Evolutionary conservation across 148 eudicot genomes (phyloP), one percentile per base, ranked within the genome.

Genomic region (Persicaria maculosa): DNA sequence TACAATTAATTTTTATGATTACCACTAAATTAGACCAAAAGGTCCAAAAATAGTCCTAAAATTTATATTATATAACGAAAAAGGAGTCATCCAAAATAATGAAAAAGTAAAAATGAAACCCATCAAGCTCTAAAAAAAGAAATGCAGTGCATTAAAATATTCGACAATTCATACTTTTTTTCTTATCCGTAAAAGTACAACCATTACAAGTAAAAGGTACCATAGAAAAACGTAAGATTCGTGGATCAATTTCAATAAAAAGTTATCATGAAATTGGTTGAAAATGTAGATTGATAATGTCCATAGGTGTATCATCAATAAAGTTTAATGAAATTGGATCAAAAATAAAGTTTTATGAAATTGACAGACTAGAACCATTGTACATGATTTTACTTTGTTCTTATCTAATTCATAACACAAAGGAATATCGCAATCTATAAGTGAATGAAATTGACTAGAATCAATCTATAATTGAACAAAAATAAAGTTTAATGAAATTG

Each of bases 271-370:
- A 43, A 9, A 62, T 25, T 25, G 12, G 68, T 62, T 62, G 68
- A 62, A 62, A 25, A 3, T 10, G 68, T 25, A 44, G 68, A 25
- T 25, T 59, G 40, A 59, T 59, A 22, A 4, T 59, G 65, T 22
- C 65, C 65, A 22, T 20, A 59, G 65, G 65, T 59, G 65, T 22
- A 59, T 59, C 12, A 59, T 59, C 65, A 62, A 62, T 62, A 62
- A 62, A 62, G 68, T 62, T 62, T 3, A 11, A 36, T 62, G 68
- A 62, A 62, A 62, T 62, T 4, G 68, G 1, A 22, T 22, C 25
- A 22, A 22, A 22, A 62, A 62, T 62, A 62, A 62, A 62, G 68
- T 62, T 62, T 3, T 4, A 36, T 62, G 68, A 62, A 62, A 62
- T 62, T 4, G 68, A 62, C 68, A 62, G n/a, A 61, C 68, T 55